Evolutionary conservation across 148 eudicot genomes (phyloP).

Genomic region (Chenopodium quinoa): DNA sequence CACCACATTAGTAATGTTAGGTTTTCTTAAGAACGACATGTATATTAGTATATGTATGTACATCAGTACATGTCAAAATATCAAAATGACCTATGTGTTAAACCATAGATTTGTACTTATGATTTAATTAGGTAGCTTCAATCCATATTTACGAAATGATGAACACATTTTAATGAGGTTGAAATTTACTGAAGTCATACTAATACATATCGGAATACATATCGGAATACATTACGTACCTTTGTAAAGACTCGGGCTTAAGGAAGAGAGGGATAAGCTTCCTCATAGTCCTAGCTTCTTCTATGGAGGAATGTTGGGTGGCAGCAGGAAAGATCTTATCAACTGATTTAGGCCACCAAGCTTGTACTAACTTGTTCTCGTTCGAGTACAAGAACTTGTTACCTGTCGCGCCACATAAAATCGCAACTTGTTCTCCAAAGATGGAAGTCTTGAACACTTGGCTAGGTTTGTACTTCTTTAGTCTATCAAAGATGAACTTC

Average conservation of each 20-base stretch:
- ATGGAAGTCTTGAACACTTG: slow-evolving; percentile 34
- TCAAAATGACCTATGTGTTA: too few relatives aligned
- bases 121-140: too few relatives aligned
- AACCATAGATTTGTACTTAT: too few relatives aligned
- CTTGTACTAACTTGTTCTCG: slow-evolving; percentile 32
- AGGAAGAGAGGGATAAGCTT: slow-evolving; percentile 35
- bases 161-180: too few relatives aligned
- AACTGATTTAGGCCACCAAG: slow-evolving; percentile 44
- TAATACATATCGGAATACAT: too few relatives aligned
- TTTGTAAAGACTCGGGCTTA: slow-evolving; percentile 39
- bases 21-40: too few relatives aligned
- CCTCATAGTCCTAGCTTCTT: slow-evolving; percentile 37
- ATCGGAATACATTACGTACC: neutral
- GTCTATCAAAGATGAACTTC: slow-evolving; percentile 36
- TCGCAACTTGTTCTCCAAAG: slow-evolving; percentile 28
- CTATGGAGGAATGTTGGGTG: slow-evolving; percentile 8
- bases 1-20: neutral
- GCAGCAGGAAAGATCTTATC: slow-evolving; percentile 36
- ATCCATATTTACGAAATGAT: too few relatives aligned
- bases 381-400: slow-evolving; percentile 44
- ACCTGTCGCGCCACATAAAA: slow-evolving; percentile 32
- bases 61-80: too few relatives aligned
- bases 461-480: slow-evolving; percentile 23
- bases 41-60: too few relatives aligned
- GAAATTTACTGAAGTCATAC: too few relatives aligned